Base-by-base conservation (phyloP, 2,329 filamentous ascomycete species). In the Microdochium trichocladiopsis region DNA sequence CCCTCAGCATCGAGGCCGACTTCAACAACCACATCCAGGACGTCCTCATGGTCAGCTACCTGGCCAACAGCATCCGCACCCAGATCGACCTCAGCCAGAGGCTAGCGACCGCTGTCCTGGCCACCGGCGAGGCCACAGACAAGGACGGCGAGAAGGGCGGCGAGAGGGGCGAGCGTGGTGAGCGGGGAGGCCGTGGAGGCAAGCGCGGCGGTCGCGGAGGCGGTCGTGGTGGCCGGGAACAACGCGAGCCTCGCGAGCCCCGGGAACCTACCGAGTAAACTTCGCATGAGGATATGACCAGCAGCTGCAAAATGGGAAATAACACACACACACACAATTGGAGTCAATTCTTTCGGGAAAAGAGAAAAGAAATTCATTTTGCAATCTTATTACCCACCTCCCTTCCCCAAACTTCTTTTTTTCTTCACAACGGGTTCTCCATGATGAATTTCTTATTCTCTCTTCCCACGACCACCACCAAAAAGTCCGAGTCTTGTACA, bases 1-100 rank as follows among this genome's bases (percentile, higher is more conserved):
- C 87, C 36, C 81, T 84, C 56, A 88, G 95, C 69, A 92, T 99
- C 67, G 94, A 99, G 80, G 82, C 87, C 68, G 92, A 97, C 78
- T 99, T 99, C 83, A 99, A 99, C 84, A 96, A 95, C 79, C 94
- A 99, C 77, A 91, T 99, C 72, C 94, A 99, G 77, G 94, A 99
- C 71, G 92, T 99, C 56, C 85, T 99, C 60, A 92, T 97, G 71
- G 92, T 99, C 63, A 95, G 91, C 61, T 99, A 99, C 78, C 82
- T 99, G 59, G 91, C 94, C 70, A 99, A 97, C 80, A 96, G 91
- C 60, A 96, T 97, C 74, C 90, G 93, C 72, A 97, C 93, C 61
- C 94, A 99, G 78, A 96, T 99, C 76, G 94, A 97, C 67, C 84
- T 99, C 54, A 95, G 92, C 59, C 95, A 97, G 80, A 84, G 93